These are phyloP conservation scores for Nicotiana tabacum DNA, from an alignment of 257 asterid genomes.

Conservation along the genomic window DNA sequence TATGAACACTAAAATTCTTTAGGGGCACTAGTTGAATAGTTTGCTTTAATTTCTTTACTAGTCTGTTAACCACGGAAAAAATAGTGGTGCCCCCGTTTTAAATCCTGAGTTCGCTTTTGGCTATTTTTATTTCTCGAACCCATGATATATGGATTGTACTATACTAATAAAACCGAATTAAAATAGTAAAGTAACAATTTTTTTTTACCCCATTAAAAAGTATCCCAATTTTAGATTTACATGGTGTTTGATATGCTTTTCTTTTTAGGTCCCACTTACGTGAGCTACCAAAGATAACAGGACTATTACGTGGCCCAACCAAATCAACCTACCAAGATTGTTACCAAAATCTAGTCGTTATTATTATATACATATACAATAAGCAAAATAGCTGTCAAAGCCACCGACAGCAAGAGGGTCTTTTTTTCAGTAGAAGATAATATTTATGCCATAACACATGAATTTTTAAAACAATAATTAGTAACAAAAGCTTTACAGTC, in stretches of 20 bases:
- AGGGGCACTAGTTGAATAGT: too few species aligned
- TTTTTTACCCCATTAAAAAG: too few species aligned
- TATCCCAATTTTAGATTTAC: too few species aligned
- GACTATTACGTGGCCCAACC: neutral
- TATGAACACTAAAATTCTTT: too few species aligned
- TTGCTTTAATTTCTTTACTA: too few species aligned
- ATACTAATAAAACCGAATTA: too few species aligned
- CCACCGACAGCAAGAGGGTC: neutral
- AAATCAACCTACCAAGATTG: constrained; percentile 1
- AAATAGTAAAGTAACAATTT: neutral
- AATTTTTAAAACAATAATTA: neutral
- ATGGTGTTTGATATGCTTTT: neutral
- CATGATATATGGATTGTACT: too few species aligned
- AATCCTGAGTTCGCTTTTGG: too few species aligned
- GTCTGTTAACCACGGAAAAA: too few species aligned
- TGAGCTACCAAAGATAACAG: neutral
- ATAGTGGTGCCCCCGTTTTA: too few species aligned
- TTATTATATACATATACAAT: neutral
- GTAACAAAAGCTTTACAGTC: neutral
- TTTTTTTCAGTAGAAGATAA: neutral
- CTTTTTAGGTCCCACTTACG: neutral
- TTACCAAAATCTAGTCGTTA: neutral
- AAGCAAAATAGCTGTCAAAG: neutral
- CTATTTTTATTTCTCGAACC: too few species aligned
- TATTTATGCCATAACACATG: neutral